A percentile compares a stretch with the other conserved stretches of the same genome.
Conservation (phyloP, 208 protist species). For the Leishmania guyanensis region DNA sequence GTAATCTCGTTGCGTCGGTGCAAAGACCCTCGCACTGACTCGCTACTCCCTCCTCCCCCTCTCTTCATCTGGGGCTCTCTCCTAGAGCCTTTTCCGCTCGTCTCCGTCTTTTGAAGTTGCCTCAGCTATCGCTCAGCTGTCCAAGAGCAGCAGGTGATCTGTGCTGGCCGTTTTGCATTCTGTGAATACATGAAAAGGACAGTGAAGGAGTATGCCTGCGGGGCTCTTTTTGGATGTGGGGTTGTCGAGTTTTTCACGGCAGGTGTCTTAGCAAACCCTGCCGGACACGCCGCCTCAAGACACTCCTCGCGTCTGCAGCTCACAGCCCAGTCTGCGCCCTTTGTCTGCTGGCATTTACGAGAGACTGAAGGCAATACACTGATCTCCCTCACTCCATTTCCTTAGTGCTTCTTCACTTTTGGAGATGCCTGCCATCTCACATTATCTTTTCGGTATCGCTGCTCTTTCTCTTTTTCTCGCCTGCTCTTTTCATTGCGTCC, state of each 20-base stretch:
- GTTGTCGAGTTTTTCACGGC: neutral
- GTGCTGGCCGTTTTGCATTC: neutral
- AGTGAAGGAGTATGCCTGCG: neutral
- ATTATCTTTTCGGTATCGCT: neutral
- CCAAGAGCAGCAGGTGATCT: neutral
- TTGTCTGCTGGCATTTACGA: too few species aligned
- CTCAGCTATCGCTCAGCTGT: neutral
- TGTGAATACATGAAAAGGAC: neutral
- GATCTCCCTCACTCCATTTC: neutral
- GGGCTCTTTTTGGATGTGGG: neutral
- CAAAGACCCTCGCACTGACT: neutral
- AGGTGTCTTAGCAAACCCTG: neutral
- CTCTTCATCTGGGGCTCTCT: constrained; percentile 3
- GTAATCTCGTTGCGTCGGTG: neutral
- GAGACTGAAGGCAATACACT: neutral
- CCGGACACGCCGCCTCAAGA: neutral
- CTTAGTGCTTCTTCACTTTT: neutral
- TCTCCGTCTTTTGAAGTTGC: neutral
- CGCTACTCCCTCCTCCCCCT: neutral
- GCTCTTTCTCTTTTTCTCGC: neutral
- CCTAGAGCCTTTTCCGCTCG: neutral
- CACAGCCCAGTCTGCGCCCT: too few species aligned
- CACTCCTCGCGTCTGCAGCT: neutral
- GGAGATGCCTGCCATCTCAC: too few species aligned
- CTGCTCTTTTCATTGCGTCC: neutral